phyloP scores from a whole-genome alignment of 2,329 filamentous ascomycete genomes.

The Aspergillus novofumigatus region DNA sequence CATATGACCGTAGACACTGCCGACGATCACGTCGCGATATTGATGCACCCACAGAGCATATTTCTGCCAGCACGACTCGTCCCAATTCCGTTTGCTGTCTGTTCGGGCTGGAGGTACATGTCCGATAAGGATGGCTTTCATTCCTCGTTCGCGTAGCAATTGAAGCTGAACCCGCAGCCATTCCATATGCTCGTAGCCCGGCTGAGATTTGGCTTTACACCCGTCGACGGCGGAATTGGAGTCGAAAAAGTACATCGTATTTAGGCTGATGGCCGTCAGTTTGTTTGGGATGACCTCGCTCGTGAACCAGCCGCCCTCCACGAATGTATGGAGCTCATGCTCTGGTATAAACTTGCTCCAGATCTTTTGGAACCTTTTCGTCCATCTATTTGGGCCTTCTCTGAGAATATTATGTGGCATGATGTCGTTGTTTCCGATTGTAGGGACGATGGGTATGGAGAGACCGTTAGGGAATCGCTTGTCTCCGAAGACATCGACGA shows the following conservation, averaged over 20 bases:
- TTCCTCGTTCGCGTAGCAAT: constrained; percentile 72
- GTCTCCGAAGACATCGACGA: constrained; percentile 67
- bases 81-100: constrained; percentile 80
- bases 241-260: constrained; percentile 94
- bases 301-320: constrained; percentile 90
- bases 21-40: constrained; percentile 83
- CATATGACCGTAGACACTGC: constrained; percentile 87
- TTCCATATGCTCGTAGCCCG: constrained; percentile 91
- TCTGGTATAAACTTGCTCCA: constrained; percentile 90
- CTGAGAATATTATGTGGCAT: constrained; percentile 92
- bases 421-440: constrained; percentile 95
- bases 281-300: constrained; percentile 84
- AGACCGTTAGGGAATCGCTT: constrained; percentile 55
- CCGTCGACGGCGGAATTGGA: constrained; percentile 93
- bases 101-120: constrained; percentile 91
- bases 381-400: constrained; percentile 81
- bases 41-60: constrained; percentile 87
- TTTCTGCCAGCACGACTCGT: constrained; percentile 97
- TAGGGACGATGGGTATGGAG: constrained; percentile 77
- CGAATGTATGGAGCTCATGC: constrained; percentile 84
- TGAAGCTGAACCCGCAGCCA: constrained; percentile 90
- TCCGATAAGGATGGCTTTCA: constrained; percentile 92
- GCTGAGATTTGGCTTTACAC: constrained; percentile 72
- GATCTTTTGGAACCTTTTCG: constrained; percentile 68
- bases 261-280: constrained; percentile 87